These are phyloP conservation scores for Pseudogymnoascus sp. DNA, from an alignment of 2,329 filamentous ascomycete species.

Conservation along the genomic window DNA sequence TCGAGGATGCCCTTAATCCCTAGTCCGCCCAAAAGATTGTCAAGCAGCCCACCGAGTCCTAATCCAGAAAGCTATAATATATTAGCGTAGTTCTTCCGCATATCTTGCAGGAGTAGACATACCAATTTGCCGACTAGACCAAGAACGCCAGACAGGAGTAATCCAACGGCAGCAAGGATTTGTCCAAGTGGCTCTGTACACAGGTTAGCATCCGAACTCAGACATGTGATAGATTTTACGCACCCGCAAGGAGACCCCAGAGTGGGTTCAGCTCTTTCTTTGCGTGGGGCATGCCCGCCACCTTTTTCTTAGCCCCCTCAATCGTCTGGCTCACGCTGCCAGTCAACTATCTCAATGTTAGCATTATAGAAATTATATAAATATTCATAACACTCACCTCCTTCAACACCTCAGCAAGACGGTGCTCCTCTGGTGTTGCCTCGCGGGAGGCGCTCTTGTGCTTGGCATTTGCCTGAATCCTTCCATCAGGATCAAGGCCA, in stretches of 20 bases:
- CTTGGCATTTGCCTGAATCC: slow-evolving; percentile 79
- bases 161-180: slow-evolving; percentile 81
- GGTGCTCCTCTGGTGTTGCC: slow-evolving; percentile 75
- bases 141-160: slow-evolving; percentile 75
- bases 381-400: slow-evolving; percentile 39
- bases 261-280: slow-evolving; percentile 93
- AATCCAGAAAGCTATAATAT: slow-evolving; percentile 46
- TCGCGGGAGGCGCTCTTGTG: slow-evolving; percentile 67
- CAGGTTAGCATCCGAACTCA: not conserved
- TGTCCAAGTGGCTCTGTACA: slow-evolving; percentile 77
- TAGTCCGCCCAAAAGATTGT: slow-evolving; percentile 68
- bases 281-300: slow-evolving; percentile 84
- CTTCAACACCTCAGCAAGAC: slow-evolving; percentile 77
- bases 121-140: slow-evolving; percentile 72
- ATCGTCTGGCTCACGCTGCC: slow-evolving; percentile 74
- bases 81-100: slow-evolving; percentile 32
- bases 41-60: slow-evolving; percentile 73
- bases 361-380: not conserved
- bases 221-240: not conserved
- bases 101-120: slow-evolving; percentile 21
- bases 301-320: slow-evolving; percentile 80
- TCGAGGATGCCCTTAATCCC: slow-evolving; percentile 70
- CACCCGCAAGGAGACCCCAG: slow-evolving; percentile 59
- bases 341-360: slow-evolving; percentile 48
- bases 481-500: slow-evolving; percentile 80